phyloP scores from a whole-genome alignment of 257 asterid genomes.

The Capsicum rhomboideum region DNA sequence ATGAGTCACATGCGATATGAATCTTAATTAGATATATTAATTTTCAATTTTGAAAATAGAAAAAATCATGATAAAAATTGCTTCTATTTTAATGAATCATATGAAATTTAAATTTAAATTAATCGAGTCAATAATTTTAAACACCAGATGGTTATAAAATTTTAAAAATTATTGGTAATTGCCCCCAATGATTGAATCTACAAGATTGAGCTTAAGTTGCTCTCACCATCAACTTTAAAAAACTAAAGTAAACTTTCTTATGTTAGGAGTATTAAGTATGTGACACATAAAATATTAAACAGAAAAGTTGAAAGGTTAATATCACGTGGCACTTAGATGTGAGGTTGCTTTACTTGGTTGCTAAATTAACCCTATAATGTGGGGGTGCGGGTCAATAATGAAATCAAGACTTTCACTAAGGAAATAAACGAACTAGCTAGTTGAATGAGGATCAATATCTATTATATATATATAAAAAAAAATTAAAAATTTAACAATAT shows the following conservation, averaged over 20 bases:
- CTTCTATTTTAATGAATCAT: not conserved
- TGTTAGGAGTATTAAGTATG: not conserved
- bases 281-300: not conserved
- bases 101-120: not conserved
- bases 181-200: not conserved
- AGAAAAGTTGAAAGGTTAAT: not conserved
- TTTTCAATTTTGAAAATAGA: too few species aligned
- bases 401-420: too few species aligned
- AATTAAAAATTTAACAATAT: too few species aligned
- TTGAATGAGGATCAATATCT: too few species aligned
- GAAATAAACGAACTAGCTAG: too few species aligned
- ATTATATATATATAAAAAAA: too few species aligned
- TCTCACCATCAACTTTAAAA: not conserved
- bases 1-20: too few species aligned
- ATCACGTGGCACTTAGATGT: not conserved
- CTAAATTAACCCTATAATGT: not conserved
- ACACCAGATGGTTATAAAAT: too few species aligned
- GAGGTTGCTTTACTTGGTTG: not conserved
- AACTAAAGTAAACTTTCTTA: not conserved
- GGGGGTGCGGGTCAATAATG: not conserved
- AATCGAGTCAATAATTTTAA: not conserved
- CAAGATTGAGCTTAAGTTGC: not conserved
- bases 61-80: too few species aligned
- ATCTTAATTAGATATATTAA: too few species aligned
- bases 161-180: not conserved